phyloP scores from a whole-genome alignment of 2,329 filamentous ascomycete species.

The Didymella glomerata region DNA sequence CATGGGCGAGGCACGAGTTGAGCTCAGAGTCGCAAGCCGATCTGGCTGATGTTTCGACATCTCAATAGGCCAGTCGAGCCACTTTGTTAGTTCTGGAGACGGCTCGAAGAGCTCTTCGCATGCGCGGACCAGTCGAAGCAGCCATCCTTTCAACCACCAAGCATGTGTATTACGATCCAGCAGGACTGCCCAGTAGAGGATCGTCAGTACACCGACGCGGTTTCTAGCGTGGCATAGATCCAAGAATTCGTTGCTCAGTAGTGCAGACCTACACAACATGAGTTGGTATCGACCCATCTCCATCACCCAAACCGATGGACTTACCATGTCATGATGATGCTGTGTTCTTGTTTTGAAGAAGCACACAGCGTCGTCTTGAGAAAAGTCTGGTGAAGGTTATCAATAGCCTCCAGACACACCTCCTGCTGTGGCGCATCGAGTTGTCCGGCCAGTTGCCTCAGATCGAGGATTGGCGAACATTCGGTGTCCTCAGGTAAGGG shows the following conservation, averaged over 20 bases:
- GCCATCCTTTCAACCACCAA: conserved; percentile 44
- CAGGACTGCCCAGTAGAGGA: conserved; percentile 39
- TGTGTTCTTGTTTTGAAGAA: conserved; percentile 5
- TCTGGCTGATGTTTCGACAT: conserved; percentile 20
- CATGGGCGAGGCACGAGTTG: conserved; percentile 4
- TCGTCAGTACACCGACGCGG: conserved; percentile 38
- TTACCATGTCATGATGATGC: conserved; percentile 19
- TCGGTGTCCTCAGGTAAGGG: conserved; percentile 7
- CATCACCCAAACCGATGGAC: neutral
- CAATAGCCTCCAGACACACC: conserved; percentile 35
- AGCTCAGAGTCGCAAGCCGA: neutral
- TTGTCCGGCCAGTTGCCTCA: conserved; percentile 12
- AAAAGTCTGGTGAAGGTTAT: conserved; percentile 32
- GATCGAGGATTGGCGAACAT: conserved; percentile 7
- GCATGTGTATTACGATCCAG: conserved; percentile 25
- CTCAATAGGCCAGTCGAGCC: conserved; percentile 40
- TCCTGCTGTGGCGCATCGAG: conserved; percentile 30
- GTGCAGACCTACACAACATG: neutral
- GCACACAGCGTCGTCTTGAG: conserved; percentile 11
- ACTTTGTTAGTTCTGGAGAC: conserved; percentile 38
- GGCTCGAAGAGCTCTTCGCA: conserved; percentile 33
- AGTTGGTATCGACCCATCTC: neutral
- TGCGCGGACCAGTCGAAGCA: conserved; percentile 33
- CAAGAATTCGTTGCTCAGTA: conserved; percentile 9
- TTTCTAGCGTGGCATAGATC: conserved; percentile 27